Evolutionary conservation across 2,329 filamentous ascomycete species (phyloP).

Genomic region (Trichoderma sp.): DNA sequence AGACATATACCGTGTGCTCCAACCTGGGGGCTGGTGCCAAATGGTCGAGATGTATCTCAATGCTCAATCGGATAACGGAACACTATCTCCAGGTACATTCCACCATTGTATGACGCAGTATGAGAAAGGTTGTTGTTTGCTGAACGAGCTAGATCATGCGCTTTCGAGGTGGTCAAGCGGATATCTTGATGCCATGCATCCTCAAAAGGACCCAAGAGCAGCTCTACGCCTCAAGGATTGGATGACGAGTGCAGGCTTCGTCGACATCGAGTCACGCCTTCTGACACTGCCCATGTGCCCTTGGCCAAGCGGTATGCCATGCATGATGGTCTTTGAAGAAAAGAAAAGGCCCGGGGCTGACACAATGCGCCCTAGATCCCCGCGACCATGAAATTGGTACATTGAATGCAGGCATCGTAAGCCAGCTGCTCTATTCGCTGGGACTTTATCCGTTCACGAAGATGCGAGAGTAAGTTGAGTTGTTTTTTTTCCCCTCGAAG

Average conservation of each 20-base stretch:
- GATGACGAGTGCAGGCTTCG: slow-evolving; percentile 65
- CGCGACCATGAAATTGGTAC: slow-evolving; percentile 56
- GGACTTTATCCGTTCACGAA: slow-evolving; percentile 60
- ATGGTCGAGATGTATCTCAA: slow-evolving; percentile 87
- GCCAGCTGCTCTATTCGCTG: slow-evolving; percentile 55
- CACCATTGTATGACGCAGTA: neutral
- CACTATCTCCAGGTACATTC: slow-evolving; percentile 62
- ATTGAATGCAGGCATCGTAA: slow-evolving; percentile 57
- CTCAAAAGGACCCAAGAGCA: slow-evolving; percentile 66
- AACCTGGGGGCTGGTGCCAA: slow-evolving; percentile 80
- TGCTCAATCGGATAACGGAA: slow-evolving; percentile 82
- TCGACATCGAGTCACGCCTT: slow-evolving; percentile 65
- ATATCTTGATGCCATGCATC: slow-evolving; percentile 63
- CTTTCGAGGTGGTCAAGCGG: slow-evolving; percentile 67
- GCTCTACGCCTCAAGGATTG: slow-evolving; percentile 61
- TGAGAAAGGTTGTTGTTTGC: neutral
- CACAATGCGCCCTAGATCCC: slow-evolving; percentile 42
- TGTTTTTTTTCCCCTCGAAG: neutral
- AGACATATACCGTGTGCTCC: slow-evolving; percentile 73
- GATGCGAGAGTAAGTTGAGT: slow-evolving; percentile 45
- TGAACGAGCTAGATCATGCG: slow-evolving; percentile 55
- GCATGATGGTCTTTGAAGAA: neutral
- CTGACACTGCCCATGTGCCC: slow-evolving; percentile 68
- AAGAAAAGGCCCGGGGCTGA: neutral
- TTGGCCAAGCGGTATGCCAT: slow-evolving; percentile 64